Base-by-base conservation (phyloP, 345 rosid genomes). In the Murraya koenigii region DNA sequence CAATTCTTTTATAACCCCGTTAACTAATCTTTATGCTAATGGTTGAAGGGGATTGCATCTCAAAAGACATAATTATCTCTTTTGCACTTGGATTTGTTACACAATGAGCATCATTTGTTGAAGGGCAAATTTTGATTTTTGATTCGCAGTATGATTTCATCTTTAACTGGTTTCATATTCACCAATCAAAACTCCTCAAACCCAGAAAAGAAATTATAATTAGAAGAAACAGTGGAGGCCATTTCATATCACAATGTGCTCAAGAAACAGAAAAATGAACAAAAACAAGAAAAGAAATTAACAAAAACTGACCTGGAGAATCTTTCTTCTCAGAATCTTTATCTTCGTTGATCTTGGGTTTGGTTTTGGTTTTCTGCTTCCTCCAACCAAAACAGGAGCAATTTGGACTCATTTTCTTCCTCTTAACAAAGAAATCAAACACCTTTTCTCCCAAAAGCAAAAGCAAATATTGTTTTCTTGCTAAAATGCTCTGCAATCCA, bases 351-450 rank as follows among this genome's bases (percentile, higher is more conserved):
- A 22, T 78, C 56, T 36, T 78, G 52, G 54, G 75, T 79, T 78
- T 80, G 79, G 49, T 71, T 79, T 78, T 80, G 79, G 49, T 71
- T 26, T 80, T 75, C 10, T 49, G 25, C 64, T 25, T 78, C 75
- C 76, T 77, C 33, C 52, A 62, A 28, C 90, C 86, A 69, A 90
- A 89, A 84, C 97, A 91, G 8, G 83, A 81, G 78, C 96, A 89
- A 41, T 15, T 49, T 2, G 23, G 5, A 67, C 80, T 83, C 89
- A 89, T 91, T 13, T 66, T 39, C 30, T 67, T 49, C 8, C 66
- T 30, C 49, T 77, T 77, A 39, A 28, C 22, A 36, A 69, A 6
- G 7, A 11, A 59, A 70, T 15, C 60, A 28, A 63, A 49, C 6
- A 9, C 76, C 33, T 26, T 26, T 74, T 39, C 15, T 32, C 20